A percentile compares a stretch with the other conserved stretches of the same genome.
phyloP scores from a whole-genome alignment of 495 filamentous ascomycete genomes.

The Trichoderma orchidacearum region DNA sequence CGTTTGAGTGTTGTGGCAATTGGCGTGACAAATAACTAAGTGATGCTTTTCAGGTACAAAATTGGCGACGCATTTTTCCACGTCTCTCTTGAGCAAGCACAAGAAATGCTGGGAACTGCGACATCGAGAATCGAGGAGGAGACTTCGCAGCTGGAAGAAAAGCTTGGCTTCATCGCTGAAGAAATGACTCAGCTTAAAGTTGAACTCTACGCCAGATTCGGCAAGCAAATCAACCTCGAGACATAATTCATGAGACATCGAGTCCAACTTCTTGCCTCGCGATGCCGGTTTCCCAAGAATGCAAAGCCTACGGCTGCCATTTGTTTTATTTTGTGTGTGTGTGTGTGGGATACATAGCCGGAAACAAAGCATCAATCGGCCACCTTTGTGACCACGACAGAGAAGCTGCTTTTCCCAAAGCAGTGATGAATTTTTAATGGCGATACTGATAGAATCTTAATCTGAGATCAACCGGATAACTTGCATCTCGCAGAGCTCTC shows the following conservation, averaged over 20 bases:
- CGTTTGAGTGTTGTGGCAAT: slow-evolving; percentile 6
- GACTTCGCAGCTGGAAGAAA: slow-evolving; percentile 62
- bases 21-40: slow-evolving; percentile 6
- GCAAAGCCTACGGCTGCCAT: too few relatives aligned
- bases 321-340: too few relatives aligned
- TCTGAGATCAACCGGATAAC: too few relatives aligned
- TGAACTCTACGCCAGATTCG: slow-evolving; percentile 84
- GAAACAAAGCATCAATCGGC: too few relatives aligned
- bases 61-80: slow-evolving; percentile 92
- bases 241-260: slow-evolving; percentile 31
- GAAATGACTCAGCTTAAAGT: slow-evolving; percentile 84
- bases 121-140: slow-evolving; percentile 61
- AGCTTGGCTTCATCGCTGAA: slow-evolving; percentile 56
- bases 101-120: slow-evolving; percentile 62
- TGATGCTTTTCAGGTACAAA: slow-evolving; percentile 56
- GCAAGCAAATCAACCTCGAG: slow-evolving; percentile 89
- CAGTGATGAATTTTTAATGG: too few relatives aligned
- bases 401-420: too few relatives aligned
- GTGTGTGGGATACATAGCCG: too few relatives aligned
- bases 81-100: slow-evolving; percentile 68
- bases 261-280: background rate
- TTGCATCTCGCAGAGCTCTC: too few relatives aligned
- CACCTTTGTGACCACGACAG: too few relatives aligned
- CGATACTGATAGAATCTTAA: too few relatives aligned
- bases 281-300: too few relatives aligned